Percentiles rank a stretch among this genome's conserved stretches.
Evolutionary conservation across 768 basidiomycete species (phyloP).

Genomic region (Naganishia randhawae): DNA sequence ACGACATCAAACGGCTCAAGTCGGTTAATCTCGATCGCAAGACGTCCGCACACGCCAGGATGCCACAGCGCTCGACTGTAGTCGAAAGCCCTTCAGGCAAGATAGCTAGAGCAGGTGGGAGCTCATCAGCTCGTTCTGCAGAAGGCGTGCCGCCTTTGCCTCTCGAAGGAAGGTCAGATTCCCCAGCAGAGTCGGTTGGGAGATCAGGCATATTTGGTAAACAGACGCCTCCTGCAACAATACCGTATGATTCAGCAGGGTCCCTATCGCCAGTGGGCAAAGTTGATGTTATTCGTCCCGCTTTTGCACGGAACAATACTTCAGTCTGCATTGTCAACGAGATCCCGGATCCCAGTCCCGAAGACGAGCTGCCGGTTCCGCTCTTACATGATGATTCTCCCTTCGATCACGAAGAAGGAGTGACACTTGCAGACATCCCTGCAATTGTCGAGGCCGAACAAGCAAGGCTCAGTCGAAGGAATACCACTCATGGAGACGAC

Average conservation of each 20-base stretch:
- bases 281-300: constrained; percentile 59
- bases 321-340: constrained; percentile 87
- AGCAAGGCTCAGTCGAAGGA: constrained; percentile 81
- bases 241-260: neutral
- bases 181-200: constrained; percentile 11
- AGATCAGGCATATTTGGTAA: neutral
- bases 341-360: constrained; percentile 41
- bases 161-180: constrained; percentile 15
- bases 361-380: constrained; percentile 18
- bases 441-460: constrained; percentile 88
- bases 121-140: neutral
- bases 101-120: constrained; percentile 59
- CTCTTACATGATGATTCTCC: constrained; percentile 29
- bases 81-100: constrained; percentile 90
- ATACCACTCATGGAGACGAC: constrained; percentile 69
- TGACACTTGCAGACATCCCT: constrained; percentile 91
- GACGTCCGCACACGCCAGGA: constrained; percentile 81
- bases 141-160: constrained; percentile 14
- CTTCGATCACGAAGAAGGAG: constrained; percentile 64
- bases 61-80: constrained; percentile 90
- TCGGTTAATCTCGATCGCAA: constrained; percentile 93
- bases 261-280: constrained; percentile 12
- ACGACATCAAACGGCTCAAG: constrained; percentile 90
- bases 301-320: constrained; percentile 73
- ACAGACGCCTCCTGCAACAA: neutral